Base-by-base conservation (phyloP, 768 basidiomycete genomes). In the Cystofilobasidium macerans region DNA sequence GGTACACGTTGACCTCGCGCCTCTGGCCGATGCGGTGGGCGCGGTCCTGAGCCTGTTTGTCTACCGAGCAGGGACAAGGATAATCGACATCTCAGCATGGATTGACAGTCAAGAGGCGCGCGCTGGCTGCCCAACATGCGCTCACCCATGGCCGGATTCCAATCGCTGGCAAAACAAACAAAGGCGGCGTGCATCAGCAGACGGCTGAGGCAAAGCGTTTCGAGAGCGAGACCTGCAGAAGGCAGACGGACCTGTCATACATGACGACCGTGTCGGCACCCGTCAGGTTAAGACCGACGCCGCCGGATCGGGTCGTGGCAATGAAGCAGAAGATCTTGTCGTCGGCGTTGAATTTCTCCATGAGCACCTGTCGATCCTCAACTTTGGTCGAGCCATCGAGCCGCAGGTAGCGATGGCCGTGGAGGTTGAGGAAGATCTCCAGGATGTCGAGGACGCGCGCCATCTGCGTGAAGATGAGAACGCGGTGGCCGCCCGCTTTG, bases 381-480 rank as follows among this genome's bases (percentile, higher is more conserved):
- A 95, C 89, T 77, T 88, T 92, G 62, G 93, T 98, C 45, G 89
- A 86, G 2, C 93, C 93, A 73, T 98, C 93, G 38, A 98, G 78
- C n/a, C 93, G 82, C 24, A 94, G 82, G 75, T 98, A 98, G 14
- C 93, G 82, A 73, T 93, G 88, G 0, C 93, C 93, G 72, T 92
- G 90, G 64, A 90, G 85, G 71, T 87, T 93, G 65, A 97, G 81
- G 76, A 91, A 98, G 22, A 86, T 85, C 74, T 97, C 93, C 61
- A 98, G 81, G 67, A 98, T 89, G 73, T 98, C 93, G 66, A 98
- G 81, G 36, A 98, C 86, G 67, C 82, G 81, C 35, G 93, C 94
- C 93, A 97, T 97, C 72, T 98, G 93, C 0, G 93, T 97, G 77
- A 98, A 98, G 69, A 98, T 93, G 56, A 98, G 80, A 30, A 88